Percentiles rank a stretch among this genome's conserved stretches.
Evolutionary conservation across 331 rosid species (phyloP).

Genomic region (Telfairia occidentalis): DNA sequence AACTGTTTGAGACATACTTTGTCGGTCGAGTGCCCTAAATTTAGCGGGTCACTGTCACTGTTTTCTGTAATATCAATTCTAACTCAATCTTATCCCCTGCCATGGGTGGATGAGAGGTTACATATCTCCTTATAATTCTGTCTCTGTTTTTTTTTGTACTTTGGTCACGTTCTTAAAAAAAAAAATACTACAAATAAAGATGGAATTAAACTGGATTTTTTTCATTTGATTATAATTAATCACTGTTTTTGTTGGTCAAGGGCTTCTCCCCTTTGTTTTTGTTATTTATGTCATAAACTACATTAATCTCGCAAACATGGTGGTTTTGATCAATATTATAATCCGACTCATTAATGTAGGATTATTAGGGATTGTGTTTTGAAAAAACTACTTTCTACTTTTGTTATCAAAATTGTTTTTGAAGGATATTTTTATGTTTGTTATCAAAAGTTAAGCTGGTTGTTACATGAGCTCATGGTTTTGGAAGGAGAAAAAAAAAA

Average conservation of each 20-base stretch:
- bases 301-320: no score
- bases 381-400: background rate
- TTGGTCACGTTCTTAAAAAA: background rate
- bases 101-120: background rate
- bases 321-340: no score
- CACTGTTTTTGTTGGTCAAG: background rate
- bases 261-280: no score
- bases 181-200: background rate
- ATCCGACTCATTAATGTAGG: no score
- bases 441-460: background rate
- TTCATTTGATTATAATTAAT: background rate
- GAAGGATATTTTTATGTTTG: background rate
- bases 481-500: background rate
- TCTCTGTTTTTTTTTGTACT: background rate
- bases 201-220: background rate
- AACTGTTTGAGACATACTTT: conserved; percentile 21
- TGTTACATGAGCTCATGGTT: background rate
- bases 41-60: conserved; percentile 31
- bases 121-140: conserved; percentile 5
- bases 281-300: no score
- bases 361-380: no score
- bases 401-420: background rate
- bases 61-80: conserved; percentile 13
- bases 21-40: conserved; percentile 38
- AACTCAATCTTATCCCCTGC: conserved; percentile 4